Conservation (phyloP, 257 asterid species). For the Gentiana macrophylla region DNA sequence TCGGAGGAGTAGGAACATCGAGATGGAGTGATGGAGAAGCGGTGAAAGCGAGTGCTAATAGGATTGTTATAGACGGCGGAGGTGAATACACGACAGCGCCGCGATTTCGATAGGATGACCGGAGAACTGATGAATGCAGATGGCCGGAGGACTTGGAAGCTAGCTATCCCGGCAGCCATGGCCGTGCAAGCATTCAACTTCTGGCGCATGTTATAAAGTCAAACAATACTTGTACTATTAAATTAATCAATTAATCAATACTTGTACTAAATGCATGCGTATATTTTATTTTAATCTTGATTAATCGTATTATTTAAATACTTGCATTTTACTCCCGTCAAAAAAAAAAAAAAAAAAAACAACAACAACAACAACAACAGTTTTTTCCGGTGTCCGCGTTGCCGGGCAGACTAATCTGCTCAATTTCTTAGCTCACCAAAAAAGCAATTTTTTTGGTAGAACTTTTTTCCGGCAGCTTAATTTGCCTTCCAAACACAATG, state of each 20-base stretch:
- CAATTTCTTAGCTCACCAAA: background rate
- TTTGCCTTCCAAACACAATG: no score
- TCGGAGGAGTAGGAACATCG: conserved; percentile 22
- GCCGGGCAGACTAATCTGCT: background rate
- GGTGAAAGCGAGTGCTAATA: conserved; percentile 26
- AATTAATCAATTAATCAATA: no score
- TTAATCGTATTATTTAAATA: no score
- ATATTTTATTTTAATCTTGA: no score
- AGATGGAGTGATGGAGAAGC: conserved; percentile 30
- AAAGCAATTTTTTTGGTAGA: background rate
- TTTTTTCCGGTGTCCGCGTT: no score
- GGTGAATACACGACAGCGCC: conserved; percentile 17
- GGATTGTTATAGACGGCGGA: conserved; percentile 14
- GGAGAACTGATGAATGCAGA: conserved; percentile 31
- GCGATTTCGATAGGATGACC: conserved; percentile 19
- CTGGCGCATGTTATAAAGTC: no score
- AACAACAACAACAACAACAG: no score
- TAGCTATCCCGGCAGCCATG: conserved; percentile 46
- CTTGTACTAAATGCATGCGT: no score
- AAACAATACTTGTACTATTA: no score
- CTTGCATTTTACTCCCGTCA: no score
- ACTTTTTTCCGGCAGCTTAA: background rate
- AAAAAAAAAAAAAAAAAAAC: no score
- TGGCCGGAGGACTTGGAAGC: conserved; percentile 47
- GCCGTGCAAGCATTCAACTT: background rate